Percentiles rank a stretch among this genome's conserved stretches.
Evolutionary conservation across 2,329 filamentous ascomycete genomes (phyloP).

Genomic region (Orbilia blumenaviensis): DNA sequence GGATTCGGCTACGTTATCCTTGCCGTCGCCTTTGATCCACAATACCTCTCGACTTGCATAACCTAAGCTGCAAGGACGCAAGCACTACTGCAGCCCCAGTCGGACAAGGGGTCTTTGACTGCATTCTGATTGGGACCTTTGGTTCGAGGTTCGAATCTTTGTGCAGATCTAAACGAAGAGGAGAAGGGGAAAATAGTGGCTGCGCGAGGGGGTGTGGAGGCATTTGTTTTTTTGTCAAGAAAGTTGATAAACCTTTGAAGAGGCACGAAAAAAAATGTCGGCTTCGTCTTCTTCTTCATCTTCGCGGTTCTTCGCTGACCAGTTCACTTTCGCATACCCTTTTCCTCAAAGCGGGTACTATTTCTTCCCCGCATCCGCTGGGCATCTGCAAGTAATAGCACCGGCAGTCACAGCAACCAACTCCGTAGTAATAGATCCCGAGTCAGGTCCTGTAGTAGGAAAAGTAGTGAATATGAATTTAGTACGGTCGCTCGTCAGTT

Average conservation of each 20-base stretch:
- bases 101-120: slow-evolving; percentile 22
- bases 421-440: not conserved
- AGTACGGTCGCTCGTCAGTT: slow-evolving; percentile 51
- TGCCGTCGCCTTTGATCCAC: slow-evolving; percentile 22
- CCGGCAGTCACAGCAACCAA: slow-evolving; percentile 5
- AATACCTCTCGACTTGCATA: slow-evolving; percentile 13
- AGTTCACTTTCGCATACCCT: slow-evolving; percentile 30
- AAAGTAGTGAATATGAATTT: slow-evolving; percentile 44
- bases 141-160: slow-evolving; percentile 17
- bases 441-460: slow-evolving; percentile 9
- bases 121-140: slow-evolving; percentile 26
- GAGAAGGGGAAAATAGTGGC: slow-evolving; percentile 31
- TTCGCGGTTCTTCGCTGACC: slow-evolving; percentile 42
- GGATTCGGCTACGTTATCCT: slow-evolving; percentile 44
- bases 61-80: slow-evolving; percentile 43
- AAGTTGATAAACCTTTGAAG: slow-evolving; percentile 46
- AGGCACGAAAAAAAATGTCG: slow-evolving; percentile 32
- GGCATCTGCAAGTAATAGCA: slow-evolving; percentile 24
- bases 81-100: slow-evolving; percentile 33
- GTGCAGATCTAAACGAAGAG: slow-evolving; percentile 37
- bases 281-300: slow-evolving; percentile 36
- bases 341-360: slow-evolving; percentile 29
- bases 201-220: slow-evolving; percentile 33
- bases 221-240: slow-evolving; percentile 40
- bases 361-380: slow-evolving; percentile 26